Evolutionary conservation across 345 rosid genomes (phyloP), one percentile per base, ranked within the genome.

Genomic region (Lenwebbia sp.): DNA sequence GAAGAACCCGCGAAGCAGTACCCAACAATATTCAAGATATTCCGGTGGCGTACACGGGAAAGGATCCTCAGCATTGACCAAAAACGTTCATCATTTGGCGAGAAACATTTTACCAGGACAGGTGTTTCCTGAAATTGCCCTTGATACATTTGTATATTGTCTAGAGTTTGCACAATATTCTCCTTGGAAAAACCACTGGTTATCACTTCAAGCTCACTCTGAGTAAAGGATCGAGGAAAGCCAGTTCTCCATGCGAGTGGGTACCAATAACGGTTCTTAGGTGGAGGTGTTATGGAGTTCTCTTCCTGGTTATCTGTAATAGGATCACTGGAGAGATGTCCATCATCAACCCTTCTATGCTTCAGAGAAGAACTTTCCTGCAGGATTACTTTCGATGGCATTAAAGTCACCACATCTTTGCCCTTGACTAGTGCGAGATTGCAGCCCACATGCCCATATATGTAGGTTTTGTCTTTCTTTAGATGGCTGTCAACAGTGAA

Each of bases 391-490:
- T 60, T 90, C 28, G 89, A 83, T 54, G 90, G 90, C 87, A 91
- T 88, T 82, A 89, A 86, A n/a, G 93, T 89, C 12, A 91, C 92
- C 3, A 90, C 85, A 87, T 90, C 88, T 84, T 93, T 93, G 58
- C 89, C 90, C 54, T 90, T 93, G 92, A 91, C 87, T 44, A 89
- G 89, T 19, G 92, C 93, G 52, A 92, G 86, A 56, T 90, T 90
- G 92, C 95, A 93, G 83, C 89, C 88, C 22, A 91, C 90, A 26
- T 87, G 90, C 82, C 85, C 85, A 84, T 86, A 86, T 85, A 93
- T 93, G 58, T 37, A 78, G 33, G 76, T 49, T 60, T 83, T 89
- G 89, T 88, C 58, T 86, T 90, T 90, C 91, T 87, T 90, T 54
- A 90, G 78, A 84, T 82, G 84, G 56, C 93, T 91, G 92, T 83